These are phyloP conservation scores for Sporothrix pseudoabietina DNA, from an alignment of 2,329 filamentous ascomycete genomes.

Conservation along the genomic window DNA sequence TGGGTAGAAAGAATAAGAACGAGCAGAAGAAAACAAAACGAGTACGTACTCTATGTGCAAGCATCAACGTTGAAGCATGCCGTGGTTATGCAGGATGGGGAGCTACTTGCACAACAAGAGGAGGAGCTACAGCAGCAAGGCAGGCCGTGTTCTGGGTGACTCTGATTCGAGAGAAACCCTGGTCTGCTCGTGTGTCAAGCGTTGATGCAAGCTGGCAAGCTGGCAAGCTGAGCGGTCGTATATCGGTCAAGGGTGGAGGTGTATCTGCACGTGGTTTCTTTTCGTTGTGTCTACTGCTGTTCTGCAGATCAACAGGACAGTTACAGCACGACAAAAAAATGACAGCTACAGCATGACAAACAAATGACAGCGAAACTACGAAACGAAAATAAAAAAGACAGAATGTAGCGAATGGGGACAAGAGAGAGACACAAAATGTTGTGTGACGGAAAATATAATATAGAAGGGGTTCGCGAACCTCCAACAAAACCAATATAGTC, in stretches of 20 bases:
- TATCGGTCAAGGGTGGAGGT: conserved; percentile 1
- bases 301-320: neutral
- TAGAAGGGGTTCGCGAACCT: neutral
- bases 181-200: neutral
- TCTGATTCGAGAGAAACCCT: neutral
- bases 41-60: neutral
- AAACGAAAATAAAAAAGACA: neutral
- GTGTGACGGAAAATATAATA: neutral
- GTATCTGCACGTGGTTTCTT: neutral
- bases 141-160: neutral
- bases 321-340: neutral
- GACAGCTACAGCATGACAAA: conserved; percentile 11
- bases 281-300: neutral
- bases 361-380: conserved; percentile 1
- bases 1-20: neutral
- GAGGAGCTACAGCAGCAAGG: neutral
- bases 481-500: neutral
- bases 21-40: neutral
- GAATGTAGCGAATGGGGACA: neutral
- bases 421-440: neutral
- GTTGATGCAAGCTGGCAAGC: neutral
- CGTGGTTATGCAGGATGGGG: neutral
- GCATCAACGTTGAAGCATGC: neutral
- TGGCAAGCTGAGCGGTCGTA: neutral
- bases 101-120: neutral